Evolutionary conservation across 331 rosid genomes (phyloP).

Genomic region (Saraca asoca): DNA sequence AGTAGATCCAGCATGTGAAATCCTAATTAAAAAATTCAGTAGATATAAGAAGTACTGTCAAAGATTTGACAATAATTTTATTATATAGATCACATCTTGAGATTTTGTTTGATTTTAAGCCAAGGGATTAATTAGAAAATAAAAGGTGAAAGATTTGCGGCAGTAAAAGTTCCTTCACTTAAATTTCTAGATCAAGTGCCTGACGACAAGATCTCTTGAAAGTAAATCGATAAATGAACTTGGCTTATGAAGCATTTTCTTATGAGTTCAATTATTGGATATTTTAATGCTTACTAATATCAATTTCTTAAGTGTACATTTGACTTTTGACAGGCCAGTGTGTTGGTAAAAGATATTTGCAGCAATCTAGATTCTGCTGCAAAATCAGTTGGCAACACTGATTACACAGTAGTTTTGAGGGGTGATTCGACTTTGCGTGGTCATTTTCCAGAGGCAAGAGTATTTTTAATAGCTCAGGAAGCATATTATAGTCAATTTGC

Average conservation of each 20-base stretch:
- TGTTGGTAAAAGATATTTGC: conserved; percentile 78
- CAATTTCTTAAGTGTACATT: conserved; percentile 29
- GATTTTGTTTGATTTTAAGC: too few species aligned
- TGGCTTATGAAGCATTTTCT: not conserved
- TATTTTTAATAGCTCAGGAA: conserved; percentile 18
- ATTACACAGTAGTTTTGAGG: conserved; percentile 86
- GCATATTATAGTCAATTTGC: conserved; percentile 18
- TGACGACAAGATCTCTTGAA: conserved; percentile 23
- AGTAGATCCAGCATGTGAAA: too few species aligned
- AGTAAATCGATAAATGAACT: conserved; percentile 17
- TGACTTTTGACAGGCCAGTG: conserved; percentile 63
- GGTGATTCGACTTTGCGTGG: conserved; percentile 98
- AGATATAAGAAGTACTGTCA: too few species aligned
- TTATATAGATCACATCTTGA: too few species aligned
- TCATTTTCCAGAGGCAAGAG: conserved; percentile 95
- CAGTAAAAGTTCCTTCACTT: conserved; percentile 8
- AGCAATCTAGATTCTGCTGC: conserved; percentile 68
- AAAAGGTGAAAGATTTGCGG: conserved; percentile 14
- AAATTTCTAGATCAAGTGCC: not conserved
- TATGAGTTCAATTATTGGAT: conserved; percentile 27
- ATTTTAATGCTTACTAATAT: conserved; percentile 25
- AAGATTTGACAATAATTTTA: too few species aligned
- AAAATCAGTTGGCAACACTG: conserved; percentile 57
- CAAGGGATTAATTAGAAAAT: too few species aligned
- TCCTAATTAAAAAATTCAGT: too few species aligned